Evolutionary conservation across 2,329 filamentous ascomycete genomes (phyloP).

Genomic region (Rutstroemia sp.): DNA sequence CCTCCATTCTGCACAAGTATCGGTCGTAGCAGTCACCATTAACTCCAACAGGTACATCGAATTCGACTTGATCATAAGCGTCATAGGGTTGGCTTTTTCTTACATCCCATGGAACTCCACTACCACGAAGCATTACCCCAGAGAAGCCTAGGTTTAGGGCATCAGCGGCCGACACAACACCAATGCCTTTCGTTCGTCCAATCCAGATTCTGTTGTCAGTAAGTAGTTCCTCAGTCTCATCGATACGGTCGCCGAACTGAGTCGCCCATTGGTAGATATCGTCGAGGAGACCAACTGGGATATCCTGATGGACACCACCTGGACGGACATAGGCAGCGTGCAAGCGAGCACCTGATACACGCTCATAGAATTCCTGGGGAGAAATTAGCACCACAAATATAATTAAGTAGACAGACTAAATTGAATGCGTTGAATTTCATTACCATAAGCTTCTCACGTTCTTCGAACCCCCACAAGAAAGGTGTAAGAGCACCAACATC

Average conservation of each 20-base stretch:
- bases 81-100: conserved; percentile 97
- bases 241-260: conserved; percentile 95
- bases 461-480: conserved; percentile 99
- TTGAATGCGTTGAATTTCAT: conserved; percentile 27
- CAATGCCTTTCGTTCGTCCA: conserved; percentile 81
- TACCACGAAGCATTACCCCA: conserved; percentile 96
- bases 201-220: conserved; percentile 99
- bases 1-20: conserved; percentile 98
- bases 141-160: conserved; percentile 97
- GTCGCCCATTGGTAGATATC: conserved; percentile 99
- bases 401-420: conserved; percentile 9
- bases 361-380: conserved; percentile 93
- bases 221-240: conserved; percentile 97
- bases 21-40: conserved; percentile 99
- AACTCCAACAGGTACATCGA: conserved; percentile 91
- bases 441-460: conserved; percentile 99
- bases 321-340: conserved; percentile 96
- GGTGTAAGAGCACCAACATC: conserved; percentile 96
- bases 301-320: conserved; percentile 91
- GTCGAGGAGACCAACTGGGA: conserved; percentile 87
- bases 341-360: conserved; percentile 94
- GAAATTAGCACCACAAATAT: background rate
- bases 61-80: conserved; percentile 95
- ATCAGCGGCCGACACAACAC: conserved; percentile 83
- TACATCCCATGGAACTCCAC: conserved; percentile 91